Percentiles rank a stretch among this genome's conserved stretches.
These are phyloP conservation scores for Ceratobasidium sp. DNA, from an alignment of 1,284 basidiomycete genomes.

Conservation along the genomic window DNA sequence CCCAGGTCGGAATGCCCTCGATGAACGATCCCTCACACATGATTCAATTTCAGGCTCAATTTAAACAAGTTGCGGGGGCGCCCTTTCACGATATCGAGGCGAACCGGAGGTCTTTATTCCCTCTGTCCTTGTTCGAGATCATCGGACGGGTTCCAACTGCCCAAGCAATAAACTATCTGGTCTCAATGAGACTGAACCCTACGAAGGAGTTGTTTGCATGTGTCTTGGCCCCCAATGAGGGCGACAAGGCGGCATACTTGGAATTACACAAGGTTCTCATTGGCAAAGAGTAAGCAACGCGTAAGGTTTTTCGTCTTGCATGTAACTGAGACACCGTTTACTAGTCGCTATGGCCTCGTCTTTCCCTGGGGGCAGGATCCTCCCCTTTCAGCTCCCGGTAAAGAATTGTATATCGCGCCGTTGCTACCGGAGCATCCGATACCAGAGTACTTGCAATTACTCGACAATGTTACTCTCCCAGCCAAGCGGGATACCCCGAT, in stretches of 20 bases:
- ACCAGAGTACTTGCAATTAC: slow-evolving; percentile 83
- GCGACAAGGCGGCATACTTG: slow-evolving; percentile 62
- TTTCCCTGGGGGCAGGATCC: slow-evolving; percentile 80
- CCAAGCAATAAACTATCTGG: slow-evolving; percentile 74
- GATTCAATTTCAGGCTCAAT: slow-evolving; percentile 35
- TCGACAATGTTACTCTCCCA: slow-evolving; percentile 79
- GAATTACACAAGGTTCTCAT: slow-evolving; percentile 71
- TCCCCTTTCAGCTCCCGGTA: slow-evolving; percentile 74
- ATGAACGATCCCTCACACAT: slow-evolving; percentile 12
- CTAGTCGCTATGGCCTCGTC: slow-evolving; percentile 81
- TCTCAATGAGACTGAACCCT: slow-evolving; percentile 73
- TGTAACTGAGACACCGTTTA: not conserved
- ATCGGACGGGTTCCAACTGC: slow-evolving; percentile 77
- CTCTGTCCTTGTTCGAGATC: slow-evolving; percentile 61
- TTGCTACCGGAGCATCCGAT: slow-evolving; percentile 68
- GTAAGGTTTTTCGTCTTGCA: no score
- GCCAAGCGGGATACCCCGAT: slow-evolving; percentile 65
- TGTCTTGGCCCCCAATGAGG: slow-evolving; percentile 64
- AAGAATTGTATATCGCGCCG: slow-evolving; percentile 88
- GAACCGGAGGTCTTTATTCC: slow-evolving; percentile 68
- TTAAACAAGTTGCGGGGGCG: slow-evolving; percentile 36
- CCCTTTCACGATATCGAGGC: slow-evolving; percentile 14
- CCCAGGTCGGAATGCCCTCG: slow-evolving; percentile 71
- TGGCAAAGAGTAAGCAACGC: slow-evolving; percentile 67
- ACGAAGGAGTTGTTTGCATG: slow-evolving; percentile 80